Evolutionary conservation across 371 early-diverging fungal species (phyloP).

Genomic region (Mucor mucedo): DNA sequence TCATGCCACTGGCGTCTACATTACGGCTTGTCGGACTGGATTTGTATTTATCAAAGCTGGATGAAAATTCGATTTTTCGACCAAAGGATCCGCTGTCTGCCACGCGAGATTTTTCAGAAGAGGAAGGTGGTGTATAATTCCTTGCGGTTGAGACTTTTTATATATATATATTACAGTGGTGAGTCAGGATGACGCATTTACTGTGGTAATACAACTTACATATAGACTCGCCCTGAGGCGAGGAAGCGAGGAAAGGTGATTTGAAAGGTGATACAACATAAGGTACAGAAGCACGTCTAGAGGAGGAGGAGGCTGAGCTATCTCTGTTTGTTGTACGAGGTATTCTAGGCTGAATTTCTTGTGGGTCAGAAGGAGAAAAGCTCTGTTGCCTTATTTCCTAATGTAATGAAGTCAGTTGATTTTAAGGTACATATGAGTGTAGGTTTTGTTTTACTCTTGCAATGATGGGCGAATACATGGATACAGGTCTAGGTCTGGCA

Average conservation of each 20-base stretch:
- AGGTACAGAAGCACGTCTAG: constrained; percentile 25
- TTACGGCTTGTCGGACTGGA: constrained; percentile 22
- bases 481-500: constrained; percentile 2
- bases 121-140: constrained; percentile 5
- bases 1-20: constrained; percentile 15
- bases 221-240: constrained; percentile 48
- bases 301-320: background rate
- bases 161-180: background rate
- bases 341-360: background rate
- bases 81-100: constrained; percentile 26
- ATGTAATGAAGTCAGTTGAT: too few relatives aligned
- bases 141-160: constrained; percentile 1
- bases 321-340: background rate
- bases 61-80: constrained; percentile 41
- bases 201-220: constrained; percentile 24
- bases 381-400: too few relatives aligned
- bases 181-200: too few relatives aligned
- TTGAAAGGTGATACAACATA: constrained; percentile 73
- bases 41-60: constrained; percentile 45
- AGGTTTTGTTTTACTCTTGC: background rate
- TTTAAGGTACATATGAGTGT: too few relatives aligned
- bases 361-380: too few relatives aligned
- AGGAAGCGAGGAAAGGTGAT: constrained; percentile 71
- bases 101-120: constrained; percentile 5
- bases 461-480: background rate